Conservation (phyloP, 106 monocot genomes). For the Acorus calamus region DNA sequence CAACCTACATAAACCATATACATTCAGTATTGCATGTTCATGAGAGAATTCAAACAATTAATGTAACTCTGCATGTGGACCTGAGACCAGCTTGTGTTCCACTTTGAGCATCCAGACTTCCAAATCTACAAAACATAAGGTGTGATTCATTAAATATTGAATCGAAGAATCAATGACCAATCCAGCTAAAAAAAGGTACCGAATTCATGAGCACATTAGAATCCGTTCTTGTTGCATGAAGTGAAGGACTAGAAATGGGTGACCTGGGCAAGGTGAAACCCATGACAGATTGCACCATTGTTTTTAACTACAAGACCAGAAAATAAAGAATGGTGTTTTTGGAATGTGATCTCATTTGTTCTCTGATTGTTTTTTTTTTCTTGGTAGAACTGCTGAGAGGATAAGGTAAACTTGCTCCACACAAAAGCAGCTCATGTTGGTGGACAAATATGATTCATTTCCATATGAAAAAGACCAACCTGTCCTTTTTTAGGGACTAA, state of each 20-base stretch:
- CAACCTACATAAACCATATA: neutral
- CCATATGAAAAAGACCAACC: too few species aligned
- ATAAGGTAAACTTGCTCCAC: too few species aligned
- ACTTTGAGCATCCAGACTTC: neutral
- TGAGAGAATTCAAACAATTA: neutral
- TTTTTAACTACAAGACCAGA: too few species aligned
- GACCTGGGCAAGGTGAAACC: slow-evolving; percentile 38
- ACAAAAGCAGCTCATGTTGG: too few species aligned
- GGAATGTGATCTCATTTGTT: too few species aligned
- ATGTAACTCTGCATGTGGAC: neutral
- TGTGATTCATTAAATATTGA: neutral
- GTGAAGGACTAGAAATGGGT: slow-evolving; percentile 12
- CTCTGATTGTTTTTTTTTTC: too few species aligned
- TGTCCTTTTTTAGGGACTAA: too few species aligned
- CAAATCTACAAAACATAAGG: slow-evolving; percentile 9
- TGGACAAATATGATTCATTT: too few species aligned
- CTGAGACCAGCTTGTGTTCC: slow-evolving; percentile 8
- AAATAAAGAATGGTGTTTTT: too few species aligned
- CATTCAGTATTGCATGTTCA: neutral
- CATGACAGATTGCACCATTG: slow-evolving; percentile 18
- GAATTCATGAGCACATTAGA: slow-evolving; percentile 8
- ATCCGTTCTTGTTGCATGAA: slow-evolving; percentile 13
- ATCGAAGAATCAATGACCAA: neutral
- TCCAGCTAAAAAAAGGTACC: slow-evolving; percentile 1
- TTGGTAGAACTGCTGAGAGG: too few species aligned